These are phyloP conservation scores for Ajuga chamaepitys DNA, from an alignment of 257 asterid genomes.

Conservation along the genomic window DNA sequence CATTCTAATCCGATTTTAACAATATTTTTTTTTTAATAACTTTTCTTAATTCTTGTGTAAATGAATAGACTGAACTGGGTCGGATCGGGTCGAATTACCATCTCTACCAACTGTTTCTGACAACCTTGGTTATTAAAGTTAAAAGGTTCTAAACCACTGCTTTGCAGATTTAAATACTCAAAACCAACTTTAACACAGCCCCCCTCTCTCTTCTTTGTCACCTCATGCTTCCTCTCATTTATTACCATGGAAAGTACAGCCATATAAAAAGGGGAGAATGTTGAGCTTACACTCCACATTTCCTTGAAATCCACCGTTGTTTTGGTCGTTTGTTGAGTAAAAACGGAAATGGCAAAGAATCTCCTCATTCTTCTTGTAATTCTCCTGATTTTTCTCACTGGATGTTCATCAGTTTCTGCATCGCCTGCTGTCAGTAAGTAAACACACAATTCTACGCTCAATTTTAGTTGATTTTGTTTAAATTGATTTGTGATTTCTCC, in stretches of 20 bases:
- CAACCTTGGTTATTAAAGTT: no score
- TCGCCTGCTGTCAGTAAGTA: slow-evolving; percentile 82
- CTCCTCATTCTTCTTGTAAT: slow-evolving; percentile 24
- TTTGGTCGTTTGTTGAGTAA: slow-evolving; percentile 7
- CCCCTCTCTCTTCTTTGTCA: slow-evolving; percentile 20
- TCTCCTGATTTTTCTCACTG: slow-evolving; percentile 37
- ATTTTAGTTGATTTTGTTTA: not conserved
- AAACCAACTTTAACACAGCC: not conserved
- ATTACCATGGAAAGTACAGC: slow-evolving; percentile 20
- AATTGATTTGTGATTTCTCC: not conserved
- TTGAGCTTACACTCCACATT: slow-evolving; percentile 19
- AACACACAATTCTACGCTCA: not conserved
- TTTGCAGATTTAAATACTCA: slow-evolving; percentile 22
- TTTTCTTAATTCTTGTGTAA: no score
- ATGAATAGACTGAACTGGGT: no score
- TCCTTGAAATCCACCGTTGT: slow-evolving; percentile 21
- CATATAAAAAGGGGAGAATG: slow-evolving; percentile 26
- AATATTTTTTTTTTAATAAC: no score
- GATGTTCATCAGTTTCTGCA: slow-evolving; percentile 62
- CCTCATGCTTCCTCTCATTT: slow-evolving; percentile 31
- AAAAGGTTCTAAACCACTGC: not conserved
- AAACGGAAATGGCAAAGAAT: slow-evolving; percentile 43
- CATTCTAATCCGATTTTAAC: no score
- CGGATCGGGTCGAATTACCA: no score
- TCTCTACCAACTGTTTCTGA: no score